Base-by-base conservation (phyloP, 2,329 filamentous ascomycete species). In the Alternaria consortialis region DNA sequence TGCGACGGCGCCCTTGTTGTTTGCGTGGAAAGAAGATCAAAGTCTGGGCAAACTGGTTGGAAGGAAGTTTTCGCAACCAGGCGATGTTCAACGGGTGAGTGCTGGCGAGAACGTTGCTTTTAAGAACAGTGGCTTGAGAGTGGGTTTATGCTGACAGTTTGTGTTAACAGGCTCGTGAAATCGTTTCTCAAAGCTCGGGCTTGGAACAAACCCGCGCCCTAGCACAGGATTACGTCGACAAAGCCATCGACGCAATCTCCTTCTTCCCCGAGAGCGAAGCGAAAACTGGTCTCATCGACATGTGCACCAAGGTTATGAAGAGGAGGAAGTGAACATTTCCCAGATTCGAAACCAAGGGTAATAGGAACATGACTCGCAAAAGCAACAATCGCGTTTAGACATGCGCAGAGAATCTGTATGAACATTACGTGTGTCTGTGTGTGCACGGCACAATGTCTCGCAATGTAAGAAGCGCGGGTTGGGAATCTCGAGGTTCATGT, bases 231-330 rank as follows among this genome's bases (percentile, higher is more conserved):
- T 99, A 97, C 78, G 90, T 91, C 39, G 90, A 95, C 74, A 92
- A 92, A 75, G 95, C 95, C 29, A 91, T 97, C 62, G 86, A 88
- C 5, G 92, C 94, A n/a, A 91, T 99, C 72, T 85, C 86, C 65
- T 82, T 83, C 46, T 97, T 99, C 79, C 95, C 95, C 7, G 90
- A 94, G n/a, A 94, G 93, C 77, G 94, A 98, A 67, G 95, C 95
- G 60, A 98, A 97, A 83, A 87, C 91, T 31, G 94, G 94, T 0
- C 84, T 99, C 40, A 84, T 97, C 46, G 93, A 97, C 74, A 97
- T 98, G 92, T 96, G 93, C 69, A 87, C 90, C 71, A 97, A 97
- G 83, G 93, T 94, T 15, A 88, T 97, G 83, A 90, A 93, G 80
- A 87, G 94, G 74, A 86, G 93, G 78, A 97, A 97, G 80, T 98